A percentile compares a stretch with the other conserved stretches of the same genome.
Evolutionary conservation across 176 grass and related monocot species (phyloP).

Genomic region (Thalia dealbata): DNA sequence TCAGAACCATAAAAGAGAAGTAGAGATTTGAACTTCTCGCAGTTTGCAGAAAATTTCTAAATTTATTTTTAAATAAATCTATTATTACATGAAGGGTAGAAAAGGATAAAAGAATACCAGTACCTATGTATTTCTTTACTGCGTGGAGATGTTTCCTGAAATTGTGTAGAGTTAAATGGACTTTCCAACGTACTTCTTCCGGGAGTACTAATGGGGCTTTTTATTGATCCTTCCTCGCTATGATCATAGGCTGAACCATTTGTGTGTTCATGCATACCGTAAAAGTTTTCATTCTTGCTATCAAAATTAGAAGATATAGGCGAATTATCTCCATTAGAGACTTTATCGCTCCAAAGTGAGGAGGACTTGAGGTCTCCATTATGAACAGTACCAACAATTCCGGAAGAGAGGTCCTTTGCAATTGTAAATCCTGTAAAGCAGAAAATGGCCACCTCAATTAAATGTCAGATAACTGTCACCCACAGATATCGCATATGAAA

Average conservation of each 20-base stretch:
- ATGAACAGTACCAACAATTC: conserved; percentile 47
- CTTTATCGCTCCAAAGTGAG: conserved; percentile 67
- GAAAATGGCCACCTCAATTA: not conserved
- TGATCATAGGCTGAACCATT: conserved; percentile 68
- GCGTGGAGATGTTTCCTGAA: conserved; percentile 53
- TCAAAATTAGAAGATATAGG: conserved; percentile 64
- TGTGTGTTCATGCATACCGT: conserved; percentile 30
- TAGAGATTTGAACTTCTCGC: too few species aligned
- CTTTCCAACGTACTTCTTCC: conserved; percentile 80
- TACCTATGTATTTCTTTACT: conserved; percentile 80
- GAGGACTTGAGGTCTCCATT: conserved; percentile 39
- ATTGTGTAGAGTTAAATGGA: conserved; percentile 67
- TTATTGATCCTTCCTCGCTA: conserved; percentile 61
- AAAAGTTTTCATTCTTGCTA: conserved; percentile 46
- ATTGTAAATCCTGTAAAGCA: conserved; percentile 63
- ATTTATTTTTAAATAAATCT: too few species aligned
- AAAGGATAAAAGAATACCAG: not conserved
- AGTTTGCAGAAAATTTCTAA: too few species aligned
- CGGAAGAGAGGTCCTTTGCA: conserved; percentile 55
- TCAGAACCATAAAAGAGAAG: not conserved
- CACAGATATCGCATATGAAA: too few species aligned
- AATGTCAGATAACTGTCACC: not conserved
- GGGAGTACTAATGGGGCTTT: conserved; percentile 42
- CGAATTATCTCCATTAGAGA: conserved; percentile 40
- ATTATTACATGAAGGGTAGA: not conserved